phyloP scores from a whole-genome alignment of 768 basidiomycete genomes.

The Termitomyces sp. region DNA sequence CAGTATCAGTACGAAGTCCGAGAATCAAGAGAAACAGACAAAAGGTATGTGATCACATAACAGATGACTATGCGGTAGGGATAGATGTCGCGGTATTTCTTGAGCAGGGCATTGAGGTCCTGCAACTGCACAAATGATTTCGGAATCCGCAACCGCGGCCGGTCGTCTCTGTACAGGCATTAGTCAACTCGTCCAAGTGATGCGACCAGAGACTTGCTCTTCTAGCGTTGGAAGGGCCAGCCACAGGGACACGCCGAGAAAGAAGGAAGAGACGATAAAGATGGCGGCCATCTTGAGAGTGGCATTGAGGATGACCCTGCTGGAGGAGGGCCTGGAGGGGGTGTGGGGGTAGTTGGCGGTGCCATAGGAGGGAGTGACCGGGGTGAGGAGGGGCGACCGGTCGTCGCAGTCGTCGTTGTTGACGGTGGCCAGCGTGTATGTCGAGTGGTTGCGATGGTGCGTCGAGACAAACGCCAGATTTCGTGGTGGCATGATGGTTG shows the following conservation, averaged over 20 bases:
- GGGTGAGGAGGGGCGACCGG: slow-evolving; percentile 42
- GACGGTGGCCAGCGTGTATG: slow-evolving; percentile 69
- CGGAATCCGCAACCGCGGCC: slow-evolving; percentile 74
- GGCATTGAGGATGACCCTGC: slow-evolving; percentile 72
- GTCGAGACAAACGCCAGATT: slow-evolving; percentile 20
- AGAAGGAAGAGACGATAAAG: slow-evolving; percentile 64
- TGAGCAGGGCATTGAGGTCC: slow-evolving; percentile 77
- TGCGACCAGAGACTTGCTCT: slow-evolving; percentile 48
- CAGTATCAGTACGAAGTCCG: slow-evolving; percentile 7
- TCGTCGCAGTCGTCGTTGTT: slow-evolving; percentile 33
- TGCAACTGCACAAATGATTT: slow-evolving; percentile 87
- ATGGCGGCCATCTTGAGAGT: slow-evolving; percentile 81
- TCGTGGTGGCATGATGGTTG: slow-evolving; percentile 22
- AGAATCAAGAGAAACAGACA: slow-evolving; percentile 52
- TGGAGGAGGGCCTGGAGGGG: slow-evolving; percentile 40
- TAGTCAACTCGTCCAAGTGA: not conserved
- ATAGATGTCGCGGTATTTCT: slow-evolving; percentile 90
- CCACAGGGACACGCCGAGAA: slow-evolving; percentile 80
- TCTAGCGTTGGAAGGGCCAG: slow-evolving; percentile 78
- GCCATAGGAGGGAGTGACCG: slow-evolving; percentile 52
- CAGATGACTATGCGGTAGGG: slow-evolving; percentile 83
- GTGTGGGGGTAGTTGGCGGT: slow-evolving; percentile 40
- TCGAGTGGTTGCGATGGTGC: slow-evolving; percentile 29
- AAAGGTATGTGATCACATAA: slow-evolving; percentile 88
- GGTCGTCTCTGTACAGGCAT: slow-evolving; percentile 58